These are phyloP conservation scores for Tricholoma matsutake DNA, from an alignment of 768 basidiomycete genomes.

Conservation along the genomic window DNA sequence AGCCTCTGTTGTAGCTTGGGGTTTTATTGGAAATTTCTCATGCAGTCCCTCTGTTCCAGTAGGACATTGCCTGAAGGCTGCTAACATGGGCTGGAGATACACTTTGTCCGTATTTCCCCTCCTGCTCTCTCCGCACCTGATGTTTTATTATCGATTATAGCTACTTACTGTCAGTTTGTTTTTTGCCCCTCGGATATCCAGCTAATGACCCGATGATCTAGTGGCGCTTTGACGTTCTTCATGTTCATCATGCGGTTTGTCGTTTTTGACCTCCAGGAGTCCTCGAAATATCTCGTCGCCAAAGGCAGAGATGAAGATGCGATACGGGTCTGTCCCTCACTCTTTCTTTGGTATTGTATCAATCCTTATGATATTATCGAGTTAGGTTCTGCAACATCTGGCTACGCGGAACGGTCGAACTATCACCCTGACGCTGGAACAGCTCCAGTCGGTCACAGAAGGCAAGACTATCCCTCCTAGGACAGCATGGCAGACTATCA, in stretches of 20 bases:
- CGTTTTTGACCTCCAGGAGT: slow-evolving; percentile 58
- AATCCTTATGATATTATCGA: not conserved
- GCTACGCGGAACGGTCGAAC: slow-evolving; percentile 45
- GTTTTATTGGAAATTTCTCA: slow-evolving; percentile 53
- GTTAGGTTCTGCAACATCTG: slow-evolving; percentile 45
- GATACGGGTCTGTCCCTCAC: slow-evolving; percentile 32
- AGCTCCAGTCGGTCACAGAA: slow-evolving; percentile 32
- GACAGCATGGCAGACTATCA: slow-evolving; percentile 29
- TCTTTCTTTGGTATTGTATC: not conserved
- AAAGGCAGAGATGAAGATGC: slow-evolving; percentile 58
- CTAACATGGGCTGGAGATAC: slow-evolving; percentile 65
- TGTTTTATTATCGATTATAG: not conserved
- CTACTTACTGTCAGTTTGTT: not conserved
- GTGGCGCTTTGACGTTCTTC: slow-evolving; percentile 46
- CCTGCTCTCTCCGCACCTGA: not conserved
- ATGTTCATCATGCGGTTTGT: slow-evolving; percentile 55
- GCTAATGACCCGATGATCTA: slow-evolving; percentile 17
- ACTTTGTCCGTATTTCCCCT: slow-evolving; percentile 32
- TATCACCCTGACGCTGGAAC: slow-evolving; percentile 43
- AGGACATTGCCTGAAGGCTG: slow-evolving; percentile 40
- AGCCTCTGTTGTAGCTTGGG: slow-evolving; percentile 52
- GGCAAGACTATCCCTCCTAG: slow-evolving; percentile 12
- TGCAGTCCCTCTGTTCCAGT: slow-evolving; percentile 34
- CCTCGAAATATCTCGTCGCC: slow-evolving; percentile 57
- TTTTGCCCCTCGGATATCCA: not conserved